Percentiles rank a stretch among this genome's conserved stretches.
Conservation (phyloP, 108 stramenopile species). For the Cyclotella distinguenda region DNA sequence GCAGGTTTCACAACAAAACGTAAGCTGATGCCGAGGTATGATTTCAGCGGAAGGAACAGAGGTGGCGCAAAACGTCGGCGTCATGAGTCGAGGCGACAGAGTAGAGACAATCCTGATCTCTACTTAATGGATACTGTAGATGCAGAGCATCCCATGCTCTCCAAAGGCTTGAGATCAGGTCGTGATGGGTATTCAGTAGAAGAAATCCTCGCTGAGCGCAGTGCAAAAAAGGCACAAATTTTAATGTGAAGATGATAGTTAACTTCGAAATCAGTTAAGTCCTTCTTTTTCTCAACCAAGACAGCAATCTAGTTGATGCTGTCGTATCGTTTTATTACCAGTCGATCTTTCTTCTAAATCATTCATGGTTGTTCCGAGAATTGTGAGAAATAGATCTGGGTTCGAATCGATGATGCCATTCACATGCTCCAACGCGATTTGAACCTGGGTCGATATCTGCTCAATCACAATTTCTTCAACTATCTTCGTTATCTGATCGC, state of each 20-base stretch:
- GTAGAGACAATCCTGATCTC: conserved; percentile 6
- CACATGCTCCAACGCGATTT: conserved; percentile 56
- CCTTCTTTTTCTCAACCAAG: no score
- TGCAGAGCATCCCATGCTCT: conserved; percentile 26
- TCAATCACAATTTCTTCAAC: conserved; percentile 73
- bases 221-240: conserved; percentile 41
- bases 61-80: conserved; percentile 35
- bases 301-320: background rate
- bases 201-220: conserved; percentile 66
- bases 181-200: conserved; percentile 66
- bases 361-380: conserved; percentile 73
- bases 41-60: conserved; percentile 43
- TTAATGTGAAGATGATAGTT: background rate
- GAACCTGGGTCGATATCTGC: conserved; percentile 63
- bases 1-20: conserved; percentile 69
- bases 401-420: conserved; percentile 74
- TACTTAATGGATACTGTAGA: conserved; percentile 7
- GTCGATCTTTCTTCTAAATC: conserved; percentile 65
- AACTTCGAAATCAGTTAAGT: no score
- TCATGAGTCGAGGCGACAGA: conserved; percentile 25
- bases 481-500: conserved; percentile 64
- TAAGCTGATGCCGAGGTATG: conserved; percentile 67
- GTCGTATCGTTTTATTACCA: background rate
- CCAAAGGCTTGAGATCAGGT: conserved; percentile 40
- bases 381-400: conserved; percentile 64